Evolutionary conservation across 495 filamentous ascomycete species (phyloP).

Genomic region (Usnea hakonensis): DNA sequence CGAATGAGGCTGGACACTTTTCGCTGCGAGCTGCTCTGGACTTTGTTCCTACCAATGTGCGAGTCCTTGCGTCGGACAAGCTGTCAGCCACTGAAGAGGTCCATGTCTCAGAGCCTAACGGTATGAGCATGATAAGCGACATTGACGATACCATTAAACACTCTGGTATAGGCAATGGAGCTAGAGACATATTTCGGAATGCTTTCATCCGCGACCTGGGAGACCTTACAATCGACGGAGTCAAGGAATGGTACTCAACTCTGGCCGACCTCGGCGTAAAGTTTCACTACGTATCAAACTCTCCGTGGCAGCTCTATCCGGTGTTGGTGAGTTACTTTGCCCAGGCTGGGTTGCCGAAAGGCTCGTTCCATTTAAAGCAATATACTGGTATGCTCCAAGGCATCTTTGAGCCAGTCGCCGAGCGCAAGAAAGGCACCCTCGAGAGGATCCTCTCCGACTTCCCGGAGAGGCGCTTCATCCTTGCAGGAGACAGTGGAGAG

Average conservation of each 20-base stretch:
- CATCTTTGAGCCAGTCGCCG: constrained; percentile 94
- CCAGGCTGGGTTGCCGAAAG: constrained; percentile 68
- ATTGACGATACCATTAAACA: constrained; percentile 98
- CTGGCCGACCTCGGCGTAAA: constrained; percentile 72
- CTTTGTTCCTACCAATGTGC: constrained; percentile 83
- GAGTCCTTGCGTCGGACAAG: constrained; percentile 77
- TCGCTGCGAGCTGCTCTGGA: constrained; percentile 64
- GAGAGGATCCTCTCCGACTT: constrained; percentile 85
- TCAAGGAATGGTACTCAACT: constrained; percentile 77
- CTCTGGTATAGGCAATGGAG: constrained; percentile 77
- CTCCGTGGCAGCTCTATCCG: constrained; percentile 93
- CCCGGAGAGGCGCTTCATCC: constrained; percentile 77
- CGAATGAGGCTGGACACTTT: constrained; percentile 86
- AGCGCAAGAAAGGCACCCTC: constrained; percentile 80
- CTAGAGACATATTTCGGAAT: constrained; percentile 91
- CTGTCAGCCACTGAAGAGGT: constrained; percentile 72
- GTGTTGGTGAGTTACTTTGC: constrained; percentile 77
- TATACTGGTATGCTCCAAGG: constrained; percentile 94
- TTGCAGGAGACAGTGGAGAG: constrained; percentile 93
- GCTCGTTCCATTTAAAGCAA: constrained; percentile 89
- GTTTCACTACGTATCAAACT: constrained; percentile 88
- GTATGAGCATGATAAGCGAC: constrained; percentile 91
- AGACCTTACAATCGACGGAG: constrained; percentile 76
- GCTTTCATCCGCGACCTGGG: constrained; percentile 80
- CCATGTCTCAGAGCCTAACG: constrained; percentile 64